Conservation (phyloP, 495 filamentous ascomycete genomes). For the Gamarada debralockiae region DNA sequence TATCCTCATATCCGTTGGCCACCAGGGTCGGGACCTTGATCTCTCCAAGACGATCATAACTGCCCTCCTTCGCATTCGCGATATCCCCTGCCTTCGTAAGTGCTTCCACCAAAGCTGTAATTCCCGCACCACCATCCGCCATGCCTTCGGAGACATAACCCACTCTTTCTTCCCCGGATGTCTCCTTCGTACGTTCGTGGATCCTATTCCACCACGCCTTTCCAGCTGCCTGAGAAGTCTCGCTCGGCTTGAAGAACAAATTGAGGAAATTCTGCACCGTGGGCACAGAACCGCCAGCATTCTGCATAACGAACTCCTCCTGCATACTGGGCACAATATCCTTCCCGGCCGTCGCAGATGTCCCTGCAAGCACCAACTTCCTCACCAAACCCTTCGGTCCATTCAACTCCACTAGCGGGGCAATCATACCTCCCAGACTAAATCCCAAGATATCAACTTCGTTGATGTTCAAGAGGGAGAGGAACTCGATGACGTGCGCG, state of each 20-base stretch:
- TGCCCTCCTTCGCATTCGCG: slow-evolving; percentile 20
- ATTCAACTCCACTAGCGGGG: neutral
- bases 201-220: neutral
- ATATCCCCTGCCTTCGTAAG: neutral
- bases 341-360: neutral
- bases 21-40: slow-evolving; percentile 31
- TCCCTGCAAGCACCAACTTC: neutral
- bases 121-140: neutral
- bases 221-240: neutral
- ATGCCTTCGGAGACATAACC: neutral
- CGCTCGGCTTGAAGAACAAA: slow-evolving; percentile 2
- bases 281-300: neutral
- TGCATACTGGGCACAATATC: neutral
- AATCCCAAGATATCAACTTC: slow-evolving; percentile 31
- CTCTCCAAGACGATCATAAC: slow-evolving; percentile 25
- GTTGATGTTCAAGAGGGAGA: slow-evolving; percentile 22
- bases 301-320: neutral
- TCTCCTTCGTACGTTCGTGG: neutral
- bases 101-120: neutral
- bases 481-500: slow-evolving; percentile 26
- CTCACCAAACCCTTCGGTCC: neutral
- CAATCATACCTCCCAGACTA: slow-evolving; percentile 26
- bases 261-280: neutral
- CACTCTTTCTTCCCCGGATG: neutral
- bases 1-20: slow-evolving; percentile 31